phyloP scores from a whole-genome alignment of 805 yeast genomes.

The Teunomyces gatunensis region DNA sequence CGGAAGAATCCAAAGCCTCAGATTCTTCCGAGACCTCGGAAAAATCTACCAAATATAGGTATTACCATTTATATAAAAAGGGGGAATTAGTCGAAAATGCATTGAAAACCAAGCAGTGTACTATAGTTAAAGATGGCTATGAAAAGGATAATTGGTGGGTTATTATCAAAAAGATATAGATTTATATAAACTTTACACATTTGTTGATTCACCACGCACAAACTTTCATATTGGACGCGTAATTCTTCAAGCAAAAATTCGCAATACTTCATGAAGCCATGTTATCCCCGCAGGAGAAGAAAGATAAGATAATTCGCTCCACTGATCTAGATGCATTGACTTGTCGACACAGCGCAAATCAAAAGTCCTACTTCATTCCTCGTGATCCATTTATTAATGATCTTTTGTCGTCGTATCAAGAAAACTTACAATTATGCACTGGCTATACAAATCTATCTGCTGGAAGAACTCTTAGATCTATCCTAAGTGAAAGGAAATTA shows the following conservation, averaged over 20 bases:
- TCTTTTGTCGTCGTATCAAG: constrained; percentile 34
- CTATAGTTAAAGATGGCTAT: constrained; percentile 69
- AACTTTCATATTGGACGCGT: neutral
- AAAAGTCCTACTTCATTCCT: constrained; percentile 45
- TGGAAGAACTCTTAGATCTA: constrained; percentile 35
- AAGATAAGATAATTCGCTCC: constrained; percentile 46
- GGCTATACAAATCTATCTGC: constrained; percentile 41
- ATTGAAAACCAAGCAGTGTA: constrained; percentile 62
- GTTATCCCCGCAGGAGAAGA: constrained; percentile 34
- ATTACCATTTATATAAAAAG: constrained; percentile 78
- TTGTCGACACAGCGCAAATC: constrained; percentile 54
- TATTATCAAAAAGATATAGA: constrained; percentile 20
- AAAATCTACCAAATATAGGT: constrained; percentile 67
- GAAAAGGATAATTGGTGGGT: constrained; percentile 95
- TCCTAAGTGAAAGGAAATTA: constrained; percentile 44
- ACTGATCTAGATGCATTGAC: constrained; percentile 75
- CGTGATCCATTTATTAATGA: constrained; percentile 34
- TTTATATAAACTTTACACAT: neutral
- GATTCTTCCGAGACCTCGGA: neutral
- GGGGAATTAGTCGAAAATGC: constrained; percentile 83
- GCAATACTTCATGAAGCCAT: constrained; percentile 10
- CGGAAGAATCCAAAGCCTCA: neutral
- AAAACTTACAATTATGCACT: constrained; percentile 35
- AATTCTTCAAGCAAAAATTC: neutral
- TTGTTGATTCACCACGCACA: neutral